Evolutionary conservation across 345 rosid species (phyloP).

Genomic region (Aethionema arabicum): DNA sequence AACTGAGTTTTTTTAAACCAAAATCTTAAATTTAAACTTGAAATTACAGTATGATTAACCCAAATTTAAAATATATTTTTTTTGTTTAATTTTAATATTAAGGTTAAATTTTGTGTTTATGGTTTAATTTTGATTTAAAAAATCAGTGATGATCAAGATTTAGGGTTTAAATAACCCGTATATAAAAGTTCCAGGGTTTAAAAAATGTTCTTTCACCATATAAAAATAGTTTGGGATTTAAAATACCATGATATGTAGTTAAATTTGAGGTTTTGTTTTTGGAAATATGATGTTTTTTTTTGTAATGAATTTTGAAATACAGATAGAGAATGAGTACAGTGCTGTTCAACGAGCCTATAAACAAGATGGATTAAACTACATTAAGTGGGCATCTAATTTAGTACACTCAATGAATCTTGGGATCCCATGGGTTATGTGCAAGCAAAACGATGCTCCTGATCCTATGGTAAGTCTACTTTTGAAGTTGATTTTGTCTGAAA

Average conservation of each 20-base stretch:
- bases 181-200: no score
- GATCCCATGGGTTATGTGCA: conserved; percentile 90
- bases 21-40: no score
- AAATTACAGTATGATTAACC: no score
- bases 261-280: no score
- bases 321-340: conserved; percentile 84
- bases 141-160: no score
- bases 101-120: no score
- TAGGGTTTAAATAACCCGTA: no score
- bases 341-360: conserved; percentile 51
- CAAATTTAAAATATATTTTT: not conserved
- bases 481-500: conserved; percentile 3
- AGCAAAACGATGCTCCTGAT: conserved; percentile 77
- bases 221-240: no score
- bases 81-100: no score
- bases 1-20: no score
- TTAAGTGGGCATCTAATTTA: conserved; percentile 69
- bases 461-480: conserved; percentile 49
- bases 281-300: not conserved
- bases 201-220: not conserved
- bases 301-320: conserved; percentile 7
- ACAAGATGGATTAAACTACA: conserved; percentile 49
- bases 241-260: no score
- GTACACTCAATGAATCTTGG: conserved; percentile 65
- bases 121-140: no score